phyloP scores from a whole-genome alignment of 169 alveolate genomes.

The Plasmodium berghei region DNA sequence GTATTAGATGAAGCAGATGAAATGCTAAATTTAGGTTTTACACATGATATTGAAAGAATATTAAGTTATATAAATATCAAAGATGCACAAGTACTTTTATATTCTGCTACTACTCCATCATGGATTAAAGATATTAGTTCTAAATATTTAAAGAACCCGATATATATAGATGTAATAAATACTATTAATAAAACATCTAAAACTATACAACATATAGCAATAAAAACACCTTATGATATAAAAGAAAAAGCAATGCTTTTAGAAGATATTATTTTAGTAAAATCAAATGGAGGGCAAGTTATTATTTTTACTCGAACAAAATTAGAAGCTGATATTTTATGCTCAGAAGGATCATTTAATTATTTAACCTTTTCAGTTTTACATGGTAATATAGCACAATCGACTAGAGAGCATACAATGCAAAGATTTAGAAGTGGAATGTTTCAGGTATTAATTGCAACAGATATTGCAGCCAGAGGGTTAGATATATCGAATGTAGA shows the following conservation, averaged over 20 bases:
- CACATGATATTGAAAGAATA: constrained; percentile 93
- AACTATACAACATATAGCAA: constrained; percentile 47
- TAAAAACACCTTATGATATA: constrained; percentile 70
- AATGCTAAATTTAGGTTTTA: constrained; percentile 98
- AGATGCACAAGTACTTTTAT: constrained; percentile 81
- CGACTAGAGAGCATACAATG: constrained; percentile 65
- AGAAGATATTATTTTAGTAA: constrained; percentile 75
- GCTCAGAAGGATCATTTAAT: constrained; percentile 68
- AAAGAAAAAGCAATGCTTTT: constrained; percentile 60
- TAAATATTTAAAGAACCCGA: constrained; percentile 81
- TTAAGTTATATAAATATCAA: constrained; percentile 79
- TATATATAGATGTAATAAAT: constrained; percentile 76
- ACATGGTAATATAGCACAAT: constrained; percentile 79
- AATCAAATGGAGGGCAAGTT: constrained; percentile 83
- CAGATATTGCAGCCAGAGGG: constrained; percentile 98
- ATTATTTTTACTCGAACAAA: constrained; percentile 80
- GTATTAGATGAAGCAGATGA: constrained; percentile 99
- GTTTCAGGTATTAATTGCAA: constrained; percentile 90
- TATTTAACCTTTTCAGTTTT: constrained; percentile 73
- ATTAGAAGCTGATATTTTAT: constrained; percentile 73
- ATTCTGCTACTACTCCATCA: constrained; percentile 90
- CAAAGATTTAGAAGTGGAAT: constrained; percentile 93
- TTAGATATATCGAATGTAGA: constrained; percentile 94
- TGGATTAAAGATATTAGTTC: constrained; percentile 86
- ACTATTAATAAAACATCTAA: constrained; percentile 38